phyloP scores from a whole-genome alignment of 2,329 filamentous ascomycete species.

The Nigrograna mackinnonii region DNA sequence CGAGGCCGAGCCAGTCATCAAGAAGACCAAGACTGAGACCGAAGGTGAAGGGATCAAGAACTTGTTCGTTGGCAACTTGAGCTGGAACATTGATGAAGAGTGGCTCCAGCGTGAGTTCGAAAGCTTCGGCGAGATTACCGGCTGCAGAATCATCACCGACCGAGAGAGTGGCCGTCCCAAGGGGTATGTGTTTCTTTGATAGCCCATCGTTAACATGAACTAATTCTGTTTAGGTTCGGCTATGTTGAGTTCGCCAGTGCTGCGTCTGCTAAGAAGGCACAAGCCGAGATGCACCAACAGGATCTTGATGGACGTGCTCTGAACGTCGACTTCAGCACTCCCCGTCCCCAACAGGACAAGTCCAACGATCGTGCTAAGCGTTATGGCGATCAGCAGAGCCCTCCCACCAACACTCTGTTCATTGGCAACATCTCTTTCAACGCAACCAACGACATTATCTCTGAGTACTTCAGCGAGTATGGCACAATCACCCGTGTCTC shows the following conservation, averaged over 20 bases:
- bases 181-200: conserved; percentile 55
- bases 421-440: conserved; percentile 90
- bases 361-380: conserved; percentile 63
- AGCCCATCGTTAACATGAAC: conserved; percentile 7
- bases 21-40: conserved; percentile 70
- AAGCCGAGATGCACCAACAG: conserved; percentile 72
- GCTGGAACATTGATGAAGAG: conserved; percentile 88
- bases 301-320: conserved; percentile 75
- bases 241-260: conserved; percentile 83
- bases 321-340: conserved; percentile 78
- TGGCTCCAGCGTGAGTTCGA: conserved; percentile 81
- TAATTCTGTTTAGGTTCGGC: conserved; percentile 64
- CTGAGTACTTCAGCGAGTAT: conserved; percentile 73
- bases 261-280: conserved; percentile 71
- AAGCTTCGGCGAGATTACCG: conserved; percentile 71
- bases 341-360: conserved; percentile 59
- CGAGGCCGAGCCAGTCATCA: conserved; percentile 55
- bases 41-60: conserved; percentile 60
- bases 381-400: conserved; percentile 79
- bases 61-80: conserved; percentile 87
- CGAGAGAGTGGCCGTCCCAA: conserved; percentile 80
- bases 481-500: conserved; percentile 77
- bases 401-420: conserved; percentile 85
- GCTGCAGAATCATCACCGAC: conserved; percentile 82
- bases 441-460: conserved; percentile 74